Conservation (phyloP, 768 basidiomycete species). For the Lentinula boryana region DNA sequence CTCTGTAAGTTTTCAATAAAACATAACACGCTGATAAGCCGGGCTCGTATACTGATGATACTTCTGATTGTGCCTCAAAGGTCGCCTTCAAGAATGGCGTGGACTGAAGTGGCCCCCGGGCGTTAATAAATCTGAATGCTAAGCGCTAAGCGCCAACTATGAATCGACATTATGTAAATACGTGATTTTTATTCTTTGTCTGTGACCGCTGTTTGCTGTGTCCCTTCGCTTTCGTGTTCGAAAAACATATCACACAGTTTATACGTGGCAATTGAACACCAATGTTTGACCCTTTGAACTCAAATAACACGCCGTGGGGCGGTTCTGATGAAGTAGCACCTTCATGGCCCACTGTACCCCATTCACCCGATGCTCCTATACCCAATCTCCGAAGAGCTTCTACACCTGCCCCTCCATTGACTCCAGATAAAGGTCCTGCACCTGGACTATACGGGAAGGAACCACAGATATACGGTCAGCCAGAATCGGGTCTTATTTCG, state of each 20-base stretch:
- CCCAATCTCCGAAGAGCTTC: constrained; percentile 64
- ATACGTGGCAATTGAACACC: neutral
- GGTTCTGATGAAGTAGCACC: constrained; percentile 43
- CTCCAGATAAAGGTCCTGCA: constrained; percentile 46
- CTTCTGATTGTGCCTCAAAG: no score
- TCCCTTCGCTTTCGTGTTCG: neutral
- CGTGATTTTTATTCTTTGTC: neutral
- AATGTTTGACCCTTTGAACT: constrained; percentile 73
- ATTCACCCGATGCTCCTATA: constrained; percentile 62
- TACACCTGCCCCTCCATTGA: constrained; percentile 38
- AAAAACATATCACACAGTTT: neutral
- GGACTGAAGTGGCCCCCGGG: no score
- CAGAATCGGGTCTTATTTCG: constrained; percentile 77
- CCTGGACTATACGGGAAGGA: constrained; percentile 69
- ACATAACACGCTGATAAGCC: no score
- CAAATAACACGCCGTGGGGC: constrained; percentile 48
- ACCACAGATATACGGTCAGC: constrained; percentile 84
- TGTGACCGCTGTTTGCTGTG: neutral
- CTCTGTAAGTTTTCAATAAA: no score
- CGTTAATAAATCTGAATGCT: no score
- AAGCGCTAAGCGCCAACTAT: no score
- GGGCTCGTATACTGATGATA: no score
- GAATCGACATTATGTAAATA: neutral
- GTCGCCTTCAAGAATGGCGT: no score
- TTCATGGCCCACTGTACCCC: constrained; percentile 81